Base-by-base conservation (phyloP, 139 green algal genomes). In the Deuterostichococcus epilithicus region DNA sequence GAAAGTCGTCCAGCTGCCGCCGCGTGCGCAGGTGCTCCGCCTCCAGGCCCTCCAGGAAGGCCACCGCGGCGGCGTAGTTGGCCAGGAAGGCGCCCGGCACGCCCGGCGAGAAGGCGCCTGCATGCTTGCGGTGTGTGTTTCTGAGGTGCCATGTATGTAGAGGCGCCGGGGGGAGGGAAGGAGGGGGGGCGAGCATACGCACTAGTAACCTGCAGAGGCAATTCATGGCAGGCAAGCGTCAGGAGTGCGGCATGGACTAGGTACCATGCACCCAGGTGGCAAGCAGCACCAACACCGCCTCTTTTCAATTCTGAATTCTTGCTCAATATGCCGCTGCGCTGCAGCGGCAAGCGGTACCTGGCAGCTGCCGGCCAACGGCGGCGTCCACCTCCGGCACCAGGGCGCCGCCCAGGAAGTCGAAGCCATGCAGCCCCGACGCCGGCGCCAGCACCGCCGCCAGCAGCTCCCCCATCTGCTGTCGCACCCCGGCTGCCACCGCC, bases 61-160 rank as follows among this genome's bases (percentile, higher is more conserved):
- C n/a, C 66, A 86, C 42, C 0, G 76, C 78, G 15, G 90, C 89
- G 20, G 59, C 72, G 86, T 94, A 97, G 86, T 97, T 96, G 68
- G 79, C 76, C 36, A 95, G 88, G 83, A 98, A 98, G 33, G 84
- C 74, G 1, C 83, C 73, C 0, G 94, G 95, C 36, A 92, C 87
- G 34, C 94, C 95, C 1, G 92, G 91, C 5, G 87, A 94, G 77
- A 95, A 97, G n/a, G 87, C 87, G n/a, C 81, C 88, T 91, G 88
- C 78, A 78, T 52, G n/a, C n/a, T n/a, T n/a, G n/a, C n/a, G n/a
- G n/a, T n/a, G n/a, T n/a, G n/a, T n/a, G n/a, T n/a, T n/a, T n/a
- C n/a, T n/a, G n/a, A n/a, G n/a, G n/a, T n/a, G n/a, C n/a, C n/a
- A n/a, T n/a, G n/a, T n/a, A n/a, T n/a, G n/a, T n/a, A n/a, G n/a